phyloP scores from a whole-genome alignment of 2,329 filamentous ascomycete genomes.

The Botrytis paeoniae region DNA sequence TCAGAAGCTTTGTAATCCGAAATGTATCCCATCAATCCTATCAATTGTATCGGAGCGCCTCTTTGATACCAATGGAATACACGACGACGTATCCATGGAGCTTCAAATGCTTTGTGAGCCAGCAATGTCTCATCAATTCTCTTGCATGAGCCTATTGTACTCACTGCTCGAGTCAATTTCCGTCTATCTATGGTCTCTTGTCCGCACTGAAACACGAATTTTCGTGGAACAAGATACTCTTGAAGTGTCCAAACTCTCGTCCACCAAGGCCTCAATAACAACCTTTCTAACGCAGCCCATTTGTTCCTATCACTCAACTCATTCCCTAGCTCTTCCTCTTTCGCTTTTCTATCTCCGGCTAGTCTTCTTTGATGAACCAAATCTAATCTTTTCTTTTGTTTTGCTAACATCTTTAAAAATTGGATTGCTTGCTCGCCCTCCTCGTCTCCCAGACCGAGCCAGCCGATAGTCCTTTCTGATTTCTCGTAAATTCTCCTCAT shows the following conservation, averaged over 20 bases:
- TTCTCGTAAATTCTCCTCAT: neutral
- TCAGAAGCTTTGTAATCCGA: slow-evolving; percentile 22
- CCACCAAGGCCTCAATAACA: slow-evolving; percentile 19
- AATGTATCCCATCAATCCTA: slow-evolving; percentile 19
- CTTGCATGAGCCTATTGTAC: neutral
- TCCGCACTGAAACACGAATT: slow-evolving; percentile 19
- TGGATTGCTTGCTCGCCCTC: neutral
- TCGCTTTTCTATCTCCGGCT: neutral
- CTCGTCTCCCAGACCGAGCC: neutral
- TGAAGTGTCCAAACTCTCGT: slow-evolving; percentile 24
- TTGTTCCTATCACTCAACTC: neutral
- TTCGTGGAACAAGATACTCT: slow-evolving; percentile 20
- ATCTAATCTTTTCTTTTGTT: neutral
- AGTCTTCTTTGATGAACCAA: neutral
- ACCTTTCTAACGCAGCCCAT: slow-evolving; percentile 17
- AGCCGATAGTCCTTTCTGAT: neutral
- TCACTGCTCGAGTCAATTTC: neutral
- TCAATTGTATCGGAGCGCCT: neutral
- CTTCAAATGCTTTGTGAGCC: slow-evolving; percentile 16
- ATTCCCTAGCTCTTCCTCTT: neutral
- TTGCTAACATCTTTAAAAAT: neutral
- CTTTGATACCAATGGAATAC: slow-evolving; percentile 12
- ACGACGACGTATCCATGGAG: slow-evolving; percentile 19
- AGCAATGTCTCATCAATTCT: slow-evolving; percentile 21
- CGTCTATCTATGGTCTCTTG: neutral